These are phyloP conservation scores for Chaetomium cochliodes DNA, from an alignment of 495 filamentous ascomycete species.

Conservation along the genomic window DNA sequence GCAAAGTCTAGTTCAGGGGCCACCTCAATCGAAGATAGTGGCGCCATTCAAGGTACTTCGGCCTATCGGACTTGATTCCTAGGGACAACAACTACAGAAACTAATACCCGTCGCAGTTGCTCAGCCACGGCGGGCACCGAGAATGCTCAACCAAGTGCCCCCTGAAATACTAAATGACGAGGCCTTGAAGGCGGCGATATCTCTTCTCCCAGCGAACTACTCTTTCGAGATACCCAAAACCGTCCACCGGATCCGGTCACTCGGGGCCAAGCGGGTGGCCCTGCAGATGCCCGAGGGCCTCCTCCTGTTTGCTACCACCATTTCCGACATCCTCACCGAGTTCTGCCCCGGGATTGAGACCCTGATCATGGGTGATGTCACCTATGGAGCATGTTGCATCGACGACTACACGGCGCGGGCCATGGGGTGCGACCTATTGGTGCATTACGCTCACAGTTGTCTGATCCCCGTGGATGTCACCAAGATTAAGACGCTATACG, in stretches of 20 bases:
- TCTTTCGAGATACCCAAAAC: constrained; percentile 98
- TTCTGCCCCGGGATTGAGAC: constrained; percentile 92
- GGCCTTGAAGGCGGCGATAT: constrained; percentile 85
- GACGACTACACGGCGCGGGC: constrained; percentile 97
- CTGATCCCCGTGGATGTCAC: constrained; percentile 95
- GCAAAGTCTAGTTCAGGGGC: constrained; percentile 51
- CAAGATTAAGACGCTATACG: constrained; percentile 91
- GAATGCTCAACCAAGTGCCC: constrained; percentile 86
- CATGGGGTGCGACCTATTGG: constrained; percentile 88
- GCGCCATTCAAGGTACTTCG: constrained; percentile 58
- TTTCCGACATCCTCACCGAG: constrained; percentile 91
- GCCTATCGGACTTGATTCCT: background rate
- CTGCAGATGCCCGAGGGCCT: constrained; percentile 97
- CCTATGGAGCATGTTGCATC: constrained; percentile 98
- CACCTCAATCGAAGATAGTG: constrained; percentile 60
- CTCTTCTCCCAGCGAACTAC: constrained; percentile 88
- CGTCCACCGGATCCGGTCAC: constrained; percentile 84
- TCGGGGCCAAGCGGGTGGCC: constrained; percentile 73
- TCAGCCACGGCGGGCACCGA: constrained; percentile 64
- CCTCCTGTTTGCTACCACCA: constrained; percentile 93
- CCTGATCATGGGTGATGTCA: constrained; percentile 98
- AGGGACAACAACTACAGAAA: background rate
- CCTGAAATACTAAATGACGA: constrained; percentile 79
- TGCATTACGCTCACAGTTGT: constrained; percentile 97
- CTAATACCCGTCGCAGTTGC: constrained; percentile 38